Conservation (phyloP, 2,329 filamentous ascomycete species). For the Waltergamsia citrina region DNA sequence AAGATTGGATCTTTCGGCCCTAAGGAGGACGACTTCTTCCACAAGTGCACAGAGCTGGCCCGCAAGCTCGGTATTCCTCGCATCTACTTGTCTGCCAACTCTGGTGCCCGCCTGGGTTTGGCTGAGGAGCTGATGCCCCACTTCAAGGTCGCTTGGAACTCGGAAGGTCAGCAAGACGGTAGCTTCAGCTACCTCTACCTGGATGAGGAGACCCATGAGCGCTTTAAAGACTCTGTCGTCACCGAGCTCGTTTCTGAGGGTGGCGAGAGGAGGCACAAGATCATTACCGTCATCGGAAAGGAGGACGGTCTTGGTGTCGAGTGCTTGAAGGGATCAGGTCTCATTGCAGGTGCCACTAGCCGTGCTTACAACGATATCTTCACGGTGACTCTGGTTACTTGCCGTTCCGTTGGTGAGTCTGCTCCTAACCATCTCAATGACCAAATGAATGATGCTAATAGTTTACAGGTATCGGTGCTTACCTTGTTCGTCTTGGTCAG, state of each 20-base stretch:
- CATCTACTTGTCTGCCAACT: slow-evolving; percentile 98
- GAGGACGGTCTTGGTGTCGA: slow-evolving; percentile 97
- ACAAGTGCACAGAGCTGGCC: slow-evolving; percentile 96
- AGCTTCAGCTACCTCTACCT: slow-evolving; percentile 98
- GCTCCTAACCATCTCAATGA: neutral
- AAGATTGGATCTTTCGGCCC: slow-evolving; percentile 98
- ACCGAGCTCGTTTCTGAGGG: slow-evolving; percentile 81
- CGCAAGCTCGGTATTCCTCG: slow-evolving; percentile 90
- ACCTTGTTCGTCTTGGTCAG: slow-evolving; percentile 95
- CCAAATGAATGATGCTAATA: slow-evolving; percentile 26
- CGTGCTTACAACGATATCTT: slow-evolving; percentile 98
- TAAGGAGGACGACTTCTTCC: slow-evolving; percentile 94
- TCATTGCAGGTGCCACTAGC: slow-evolving; percentile 96
- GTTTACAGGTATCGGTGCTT: slow-evolving; percentile 76
- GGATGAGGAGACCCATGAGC: slow-evolving; percentile 74
- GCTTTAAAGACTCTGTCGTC: slow-evolving; percentile 65
- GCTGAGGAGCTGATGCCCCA: slow-evolving; percentile 94
- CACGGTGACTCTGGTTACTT: slow-evolving; percentile 94
- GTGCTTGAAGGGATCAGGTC: slow-evolving; percentile 90
- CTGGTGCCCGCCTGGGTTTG: slow-evolving; percentile 92
- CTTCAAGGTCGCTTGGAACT: slow-evolving; percentile 97
- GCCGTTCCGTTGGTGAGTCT: slow-evolving; percentile 79
- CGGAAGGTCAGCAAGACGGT: slow-evolving; percentile 66
- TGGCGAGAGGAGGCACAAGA: slow-evolving; percentile 87
- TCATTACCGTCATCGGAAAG: slow-evolving; percentile 83